These are phyloP conservation scores for Pseudohyphozyma bogoriensis DNA, from an alignment of 768 basidiomycete genomes.

Conservation along the genomic window DNA sequence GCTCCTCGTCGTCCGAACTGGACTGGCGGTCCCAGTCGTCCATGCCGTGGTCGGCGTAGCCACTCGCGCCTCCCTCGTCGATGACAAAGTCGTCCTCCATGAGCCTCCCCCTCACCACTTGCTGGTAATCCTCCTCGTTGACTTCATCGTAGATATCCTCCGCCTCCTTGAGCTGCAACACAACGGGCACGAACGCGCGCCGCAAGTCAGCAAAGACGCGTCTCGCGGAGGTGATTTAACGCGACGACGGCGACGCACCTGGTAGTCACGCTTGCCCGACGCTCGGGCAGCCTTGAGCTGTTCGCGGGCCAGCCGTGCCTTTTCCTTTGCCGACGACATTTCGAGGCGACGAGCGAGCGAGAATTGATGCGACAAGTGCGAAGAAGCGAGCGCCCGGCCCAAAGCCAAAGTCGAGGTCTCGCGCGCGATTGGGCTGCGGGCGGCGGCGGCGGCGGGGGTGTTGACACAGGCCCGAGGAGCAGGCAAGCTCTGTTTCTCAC, in stretches of 20 bases:
- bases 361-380: too few relatives aligned
- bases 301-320: constrained; percentile 32
- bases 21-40: constrained; percentile 59
- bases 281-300: constrained; percentile 39
- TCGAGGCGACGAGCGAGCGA: neutral
- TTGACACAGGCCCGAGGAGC: too few relatives aligned
- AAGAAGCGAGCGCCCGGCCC: too few relatives aligned
- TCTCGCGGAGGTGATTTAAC: neutral
- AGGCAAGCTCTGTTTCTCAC: too few relatives aligned
- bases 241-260: constrained; percentile 29
- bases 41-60: constrained; percentile 93
- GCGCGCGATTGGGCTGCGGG: too few relatives aligned
- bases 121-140: constrained; percentile 74
- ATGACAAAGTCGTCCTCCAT: constrained; percentile 87
- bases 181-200: constrained; percentile 2
- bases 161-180: constrained; percentile 39
- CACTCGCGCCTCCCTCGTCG: constrained; percentile 70
- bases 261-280: constrained; percentile 39
- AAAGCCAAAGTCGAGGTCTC: too few relatives aligned
- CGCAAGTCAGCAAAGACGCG: neutral
- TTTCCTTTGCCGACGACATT: neutral
- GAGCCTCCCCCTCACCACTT: constrained; percentile 70
- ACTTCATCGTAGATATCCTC: constrained; percentile 82
- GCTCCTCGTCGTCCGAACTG: constrained; percentile 36
- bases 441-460: too few relatives aligned